Evolutionary conservation across 2,329 filamentous ascomycete genomes (phyloP).

Genomic region (Pestalotiopsis sp.): DNA sequence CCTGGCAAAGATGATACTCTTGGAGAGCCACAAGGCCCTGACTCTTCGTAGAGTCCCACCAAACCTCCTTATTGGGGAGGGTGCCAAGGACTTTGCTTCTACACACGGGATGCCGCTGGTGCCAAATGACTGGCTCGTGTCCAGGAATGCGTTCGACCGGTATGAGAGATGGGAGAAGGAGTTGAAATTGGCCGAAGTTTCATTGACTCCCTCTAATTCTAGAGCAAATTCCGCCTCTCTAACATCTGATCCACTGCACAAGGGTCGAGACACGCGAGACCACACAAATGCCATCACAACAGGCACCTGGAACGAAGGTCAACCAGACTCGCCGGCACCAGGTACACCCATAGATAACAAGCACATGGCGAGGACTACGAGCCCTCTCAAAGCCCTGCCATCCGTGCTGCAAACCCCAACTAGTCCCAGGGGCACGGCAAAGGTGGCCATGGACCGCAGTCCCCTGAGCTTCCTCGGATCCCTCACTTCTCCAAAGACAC

Average conservation of each 20-base stretch:
- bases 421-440: conserved; percentile 20
- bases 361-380: not conserved
- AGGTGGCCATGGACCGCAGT: conserved; percentile 23
- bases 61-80: conserved; percentile 85
- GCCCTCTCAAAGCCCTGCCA: conserved; percentile 16
- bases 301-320: conserved; percentile 65
- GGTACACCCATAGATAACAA: conserved; percentile 23
- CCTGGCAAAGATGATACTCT: conserved; percentile 80
- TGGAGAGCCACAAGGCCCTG: conserved; percentile 75
- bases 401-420: conserved; percentile 17
- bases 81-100: conserved; percentile 83
- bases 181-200: conserved; percentile 60
- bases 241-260: conserved; percentile 21
- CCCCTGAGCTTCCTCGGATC: conserved; percentile 29
- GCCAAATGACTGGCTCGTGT: conserved; percentile 78
- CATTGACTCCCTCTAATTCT: conserved; percentile 38
- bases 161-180: conserved; percentile 81
- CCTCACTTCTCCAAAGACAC: conserved; percentile 12
- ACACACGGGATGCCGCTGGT: conserved; percentile 75
- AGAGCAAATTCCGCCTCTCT: not conserved
- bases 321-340: conserved; percentile 57
- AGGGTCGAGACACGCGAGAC: conserved; percentile 39
- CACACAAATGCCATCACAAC: conserved; percentile 58
- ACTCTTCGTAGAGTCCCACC: conserved; percentile 88
- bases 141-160: conserved; percentile 75